Evolutionary conservation across 768 basidiomycete species (phyloP).

Genomic region (Tulasnella sp.): DNA sequence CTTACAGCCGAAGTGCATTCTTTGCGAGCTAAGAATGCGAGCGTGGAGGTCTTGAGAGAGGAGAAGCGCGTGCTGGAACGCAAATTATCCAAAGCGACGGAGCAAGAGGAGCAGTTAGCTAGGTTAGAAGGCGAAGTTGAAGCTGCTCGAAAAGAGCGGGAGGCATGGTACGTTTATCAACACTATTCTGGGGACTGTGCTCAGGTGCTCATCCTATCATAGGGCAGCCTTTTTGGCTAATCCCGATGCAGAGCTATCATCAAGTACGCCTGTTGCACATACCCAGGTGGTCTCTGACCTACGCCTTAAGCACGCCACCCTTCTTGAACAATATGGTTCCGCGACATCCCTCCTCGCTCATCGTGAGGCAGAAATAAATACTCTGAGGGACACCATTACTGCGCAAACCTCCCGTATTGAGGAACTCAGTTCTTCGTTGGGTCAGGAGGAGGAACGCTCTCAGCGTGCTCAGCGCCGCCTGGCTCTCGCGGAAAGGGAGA

Average conservation of each 20-base stretch:
- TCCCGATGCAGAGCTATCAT: conserved; percentile 11
- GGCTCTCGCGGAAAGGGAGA: conserved; percentile 44
- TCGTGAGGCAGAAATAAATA: conserved; percentile 37
- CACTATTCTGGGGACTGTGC: background rate
- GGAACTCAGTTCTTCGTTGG: conserved; percentile 21
- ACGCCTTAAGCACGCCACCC: conserved; percentile 46
- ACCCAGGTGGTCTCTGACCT: conserved; percentile 37
- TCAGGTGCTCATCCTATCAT: background rate
- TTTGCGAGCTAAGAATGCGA: conserved; percentile 44
- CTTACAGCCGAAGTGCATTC: conserved; percentile 41
- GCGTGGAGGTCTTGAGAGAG: conserved; percentile 58
- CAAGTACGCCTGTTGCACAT: conserved; percentile 22
- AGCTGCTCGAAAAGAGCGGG: conserved; percentile 42
- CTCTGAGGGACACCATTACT: background rate
- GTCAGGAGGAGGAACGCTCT: conserved; percentile 25
- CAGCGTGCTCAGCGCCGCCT: conserved; percentile 30
- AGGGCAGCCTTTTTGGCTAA: conserved; percentile 16
- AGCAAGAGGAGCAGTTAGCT: conserved; percentile 42
- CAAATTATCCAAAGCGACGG: conserved; percentile 39
- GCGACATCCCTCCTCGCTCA: conserved; percentile 40
- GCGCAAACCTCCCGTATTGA: background rate
- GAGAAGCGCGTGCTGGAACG: conserved; percentile 55
- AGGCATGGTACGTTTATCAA: conserved; percentile 32
- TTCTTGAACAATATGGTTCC: conserved; percentile 57
- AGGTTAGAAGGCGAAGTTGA: conserved; percentile 54